These are phyloP conservation scores for Colletotrichum sublineola DNA, from an alignment of 2,329 filamentous ascomycete species.

Conservation along the genomic window DNA sequence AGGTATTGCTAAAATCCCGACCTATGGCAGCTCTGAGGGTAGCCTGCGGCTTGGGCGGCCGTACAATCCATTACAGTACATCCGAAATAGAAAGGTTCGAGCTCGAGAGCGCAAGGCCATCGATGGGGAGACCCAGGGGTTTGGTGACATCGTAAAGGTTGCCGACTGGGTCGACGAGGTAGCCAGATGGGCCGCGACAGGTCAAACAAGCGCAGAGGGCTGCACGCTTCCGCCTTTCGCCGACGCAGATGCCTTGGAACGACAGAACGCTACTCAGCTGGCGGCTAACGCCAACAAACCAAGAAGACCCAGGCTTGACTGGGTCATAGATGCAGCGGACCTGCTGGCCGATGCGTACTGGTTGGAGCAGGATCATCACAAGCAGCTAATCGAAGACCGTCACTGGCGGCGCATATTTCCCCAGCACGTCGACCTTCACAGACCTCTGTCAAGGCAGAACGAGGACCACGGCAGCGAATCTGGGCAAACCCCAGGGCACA, in stretches of 20 bases:
- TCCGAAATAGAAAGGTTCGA: constrained; percentile 89
- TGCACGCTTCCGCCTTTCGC: constrained; percentile 61
- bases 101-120: constrained; percentile 82
- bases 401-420: constrained; percentile 81
- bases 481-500: constrained; percentile 20
- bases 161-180: constrained; percentile 83
- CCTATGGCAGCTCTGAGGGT: constrained; percentile 50
- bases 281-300: constrained; percentile 67
- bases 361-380: constrained; percentile 87
- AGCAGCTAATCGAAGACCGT: constrained; percentile 83
- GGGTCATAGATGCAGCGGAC: constrained; percentile 86
- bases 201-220: constrained; percentile 49
- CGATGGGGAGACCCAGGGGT: constrained; percentile 81
- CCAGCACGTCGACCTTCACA: constrained; percentile 48
- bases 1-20: constrained; percentile 47
- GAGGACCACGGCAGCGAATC: constrained; percentile 42
- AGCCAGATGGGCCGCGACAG: constrained; percentile 60
- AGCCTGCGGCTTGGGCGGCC: constrained; percentile 69
- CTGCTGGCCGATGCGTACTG: constrained; percentile 91
- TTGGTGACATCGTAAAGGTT: constrained; percentile 79
- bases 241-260: constrained; percentile 57
- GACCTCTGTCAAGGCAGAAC: constrained; percentile 48
- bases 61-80: constrained; percentile 94
- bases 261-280: constrained; percentile 54
- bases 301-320: constrained; percentile 83